Evolutionary conservation across 1,139 yeast genomes (phyloP), one percentile per base, ranked within the genome.

Genomic region (Schwanniomyces etchellsii): DNA sequence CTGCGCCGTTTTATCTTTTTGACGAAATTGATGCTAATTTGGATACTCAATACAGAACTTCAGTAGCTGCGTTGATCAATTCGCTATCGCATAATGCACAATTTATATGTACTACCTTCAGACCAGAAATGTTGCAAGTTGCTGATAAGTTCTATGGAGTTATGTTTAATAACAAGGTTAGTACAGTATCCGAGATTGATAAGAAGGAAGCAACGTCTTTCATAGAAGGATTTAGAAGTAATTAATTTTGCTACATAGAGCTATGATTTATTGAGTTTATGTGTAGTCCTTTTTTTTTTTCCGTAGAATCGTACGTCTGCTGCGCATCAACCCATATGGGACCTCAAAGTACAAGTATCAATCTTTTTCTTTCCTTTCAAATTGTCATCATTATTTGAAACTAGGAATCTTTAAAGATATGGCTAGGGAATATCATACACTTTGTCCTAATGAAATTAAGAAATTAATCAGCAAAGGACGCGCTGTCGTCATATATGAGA

Each of bases 1-100:
- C 97, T 6, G 97, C 97, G 2, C 97, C 98, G 29, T 91, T 91
- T 54, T 91, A 91, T 51, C 60, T 91, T 32, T 88, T 91, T 56
- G 98, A 91, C 55, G 98, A 91, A 62, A 82, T 91, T 37, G 98
- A 91, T 60, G 96, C 97, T 5, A 91, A 91, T 43, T 67, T 91
- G 38, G 99, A 91, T 58, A 77, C 95, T 2, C 96, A 86, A 50
- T 89, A 89, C 52, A 74, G 98, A 45, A 75, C 85, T 0, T 79
- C 96, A 0, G 96, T 91, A 12, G 96, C 98, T 0, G 60, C 70
- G 22, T 64, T 85, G 68, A 80, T 91, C 37, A 67, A 75, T 36
- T 70, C 74, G 26, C 60, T 89, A 33, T 74, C 95, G 11, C 42
- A 45, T 11, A 59, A 64, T 25, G 93, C 94, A 5, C 99, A 91